These are phyloP conservation scores for Clonostachys sp. DNA, from an alignment of 2,329 filamentous ascomycete genomes.

Conservation along the genomic window DNA sequence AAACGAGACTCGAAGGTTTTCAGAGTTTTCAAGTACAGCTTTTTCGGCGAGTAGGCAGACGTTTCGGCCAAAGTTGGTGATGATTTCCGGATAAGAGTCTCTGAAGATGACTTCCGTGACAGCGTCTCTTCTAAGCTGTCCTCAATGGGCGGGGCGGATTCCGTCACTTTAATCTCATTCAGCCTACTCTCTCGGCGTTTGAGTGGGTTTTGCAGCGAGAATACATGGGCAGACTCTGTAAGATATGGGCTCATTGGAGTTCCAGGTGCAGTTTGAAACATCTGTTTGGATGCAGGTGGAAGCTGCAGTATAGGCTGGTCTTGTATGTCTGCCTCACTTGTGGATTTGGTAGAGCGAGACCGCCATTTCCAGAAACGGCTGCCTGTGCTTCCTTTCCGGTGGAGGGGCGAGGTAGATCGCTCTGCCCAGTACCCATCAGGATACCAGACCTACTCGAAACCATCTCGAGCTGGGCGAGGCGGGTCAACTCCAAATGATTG, in stretches of 20 bases:
- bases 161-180: not conserved
- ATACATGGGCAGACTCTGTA: conserved; percentile 42
- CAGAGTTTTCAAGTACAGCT: too few relatives aligned
- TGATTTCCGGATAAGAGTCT: too few relatives aligned
- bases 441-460: conserved; percentile 60
- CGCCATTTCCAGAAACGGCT: conserved; percentile 34
- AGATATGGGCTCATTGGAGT: conserved; percentile 34
- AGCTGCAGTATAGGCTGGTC: not conserved
- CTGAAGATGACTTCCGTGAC: too few relatives aligned
- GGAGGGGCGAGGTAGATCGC: conserved; percentile 25
- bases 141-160: too few relatives aligned
- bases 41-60: too few relatives aligned
- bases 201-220: conserved; percentile 33
- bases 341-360: conserved; percentile 26
- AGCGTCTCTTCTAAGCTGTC: too few relatives aligned
- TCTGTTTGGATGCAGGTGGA: not conserved
- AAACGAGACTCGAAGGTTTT: too few relatives aligned
- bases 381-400: conserved; percentile 22
- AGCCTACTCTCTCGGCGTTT: not conserved
- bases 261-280: conserved; percentile 1
- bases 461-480: conserved; percentile 47
- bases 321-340: conserved; percentile 22
- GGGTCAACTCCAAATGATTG: conserved; percentile 36
- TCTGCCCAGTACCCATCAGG: conserved; percentile 61
- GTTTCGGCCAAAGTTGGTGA: too few relatives aligned